Evolutionary conservation across 2,329 filamentous ascomycete genomes (phyloP).

Genomic region (Paraphoma sp.): DNA sequence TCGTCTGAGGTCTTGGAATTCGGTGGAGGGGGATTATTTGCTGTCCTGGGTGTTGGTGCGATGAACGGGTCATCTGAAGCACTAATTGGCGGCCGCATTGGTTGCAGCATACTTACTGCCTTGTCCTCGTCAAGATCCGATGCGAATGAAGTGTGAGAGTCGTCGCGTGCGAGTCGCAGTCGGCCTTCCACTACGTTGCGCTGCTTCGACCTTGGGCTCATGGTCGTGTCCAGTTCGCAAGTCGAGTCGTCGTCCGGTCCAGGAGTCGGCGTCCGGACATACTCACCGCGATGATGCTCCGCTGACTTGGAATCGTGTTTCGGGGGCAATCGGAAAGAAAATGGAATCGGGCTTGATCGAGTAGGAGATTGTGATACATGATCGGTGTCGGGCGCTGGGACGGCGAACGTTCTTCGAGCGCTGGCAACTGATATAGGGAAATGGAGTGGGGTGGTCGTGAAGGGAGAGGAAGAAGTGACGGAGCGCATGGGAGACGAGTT

Average conservation of each 20-base stretch:
- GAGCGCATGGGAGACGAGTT: constrained; percentile 36
- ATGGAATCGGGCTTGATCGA: constrained; percentile 41
- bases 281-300: constrained; percentile 61
- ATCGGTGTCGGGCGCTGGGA: constrained; percentile 40
- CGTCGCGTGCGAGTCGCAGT: constrained; percentile 29
- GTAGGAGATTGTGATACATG: constrained; percentile 38
- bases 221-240: constrained; percentile 2
- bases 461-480: constrained; percentile 52
- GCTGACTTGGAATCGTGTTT: constrained; percentile 39
- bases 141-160: constrained; percentile 39
- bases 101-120: constrained; percentile 49
- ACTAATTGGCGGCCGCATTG: constrained; percentile 49
- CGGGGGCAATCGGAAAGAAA: constrained; percentile 36
- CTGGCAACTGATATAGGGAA: constrained; percentile 45
- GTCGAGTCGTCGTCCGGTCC: constrained; percentile 8
- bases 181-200: constrained; percentile 25
- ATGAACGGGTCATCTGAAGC: constrained; percentile 20
- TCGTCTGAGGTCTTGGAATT: constrained; percentile 5
- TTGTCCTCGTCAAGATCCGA: constrained; percentile 45
- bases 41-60: constrained; percentile 4
- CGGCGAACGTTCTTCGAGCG: constrained; percentile 25
- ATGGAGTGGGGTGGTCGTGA: constrained; percentile 51
- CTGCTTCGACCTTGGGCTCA: constrained; percentile 32
- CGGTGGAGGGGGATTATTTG: constrained; percentile 18
- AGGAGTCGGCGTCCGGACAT: constrained; percentile 42